Evolutionary conservation across 257 asterid species (phyloP), one percentile per base, ranked within the genome.

Genomic region (Jacaranda copaia): DNA sequence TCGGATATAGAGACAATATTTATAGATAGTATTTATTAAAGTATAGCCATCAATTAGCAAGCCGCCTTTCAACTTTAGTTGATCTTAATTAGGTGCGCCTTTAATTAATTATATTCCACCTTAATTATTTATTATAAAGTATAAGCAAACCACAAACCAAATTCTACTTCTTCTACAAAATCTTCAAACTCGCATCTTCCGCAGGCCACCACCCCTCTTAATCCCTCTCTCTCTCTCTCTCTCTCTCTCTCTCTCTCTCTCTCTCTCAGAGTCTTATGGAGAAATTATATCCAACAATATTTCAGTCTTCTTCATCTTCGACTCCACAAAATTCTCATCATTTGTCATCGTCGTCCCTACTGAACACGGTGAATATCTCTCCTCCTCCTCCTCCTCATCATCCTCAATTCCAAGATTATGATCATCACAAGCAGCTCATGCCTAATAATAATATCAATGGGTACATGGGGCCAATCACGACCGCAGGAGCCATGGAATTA

Each of bases 61-160:
- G 81, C 89, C 86, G 89, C 84, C 90, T 78, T 74, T 56, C 76
- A 73, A 71, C 79, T 79, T 78, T 65, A 78, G 32, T 63, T 70
- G 60, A 77, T 75, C 58, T 48, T 63, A 13, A 35, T 25, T 25
- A 25, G 32, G 32, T 25, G 20, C 20, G n/a, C 35, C 5, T 45
- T 13, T 48, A 42, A 48, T 13, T 48, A 6, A 6, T 51, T 39
- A 51, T 39, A 42, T 61, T 51, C 70, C 32, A 35, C 75, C 42
- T 66, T 73, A 40, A 76, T 66, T 74, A 55, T 59, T 25, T 25
- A 25, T 25, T 25, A 25, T 25, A 25, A 25, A 25, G 32, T 25
- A 42, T 42, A 42, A 42, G 5, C 46, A 38, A 69, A 61, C 70
- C 82, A 73, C 73, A 71, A 75, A 63, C 20, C 74, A 56, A 59